Conservation (phyloP, 2,329 filamentous ascomycete genomes). For the Dactylonectria macrodidyma region DNA sequence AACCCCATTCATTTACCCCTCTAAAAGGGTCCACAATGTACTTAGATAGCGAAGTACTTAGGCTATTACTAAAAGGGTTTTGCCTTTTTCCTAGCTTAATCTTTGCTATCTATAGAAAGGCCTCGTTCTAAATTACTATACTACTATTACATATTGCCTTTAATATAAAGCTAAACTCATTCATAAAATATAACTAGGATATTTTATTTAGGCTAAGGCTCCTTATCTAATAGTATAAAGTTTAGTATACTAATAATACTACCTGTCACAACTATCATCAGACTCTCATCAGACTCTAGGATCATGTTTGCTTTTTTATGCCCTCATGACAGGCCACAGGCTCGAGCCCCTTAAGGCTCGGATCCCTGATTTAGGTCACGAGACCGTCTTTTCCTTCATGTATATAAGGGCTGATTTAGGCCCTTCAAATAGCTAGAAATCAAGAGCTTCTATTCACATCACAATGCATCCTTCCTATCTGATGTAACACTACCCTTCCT, state of each 20-base stretch:
- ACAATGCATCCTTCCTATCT: no score
- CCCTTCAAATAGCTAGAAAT: no score
- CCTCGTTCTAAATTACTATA: conserved; percentile 6
- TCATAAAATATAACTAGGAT: conserved; percentile 28
- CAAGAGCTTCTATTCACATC: no score
- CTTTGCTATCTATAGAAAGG: conserved; percentile 20
- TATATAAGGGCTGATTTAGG: no score
- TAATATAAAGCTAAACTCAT: conserved; percentile 26
- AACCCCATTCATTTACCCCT: conserved; percentile 6
- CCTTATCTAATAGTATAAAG: conserved; percentile 20
- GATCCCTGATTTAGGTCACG: conserved; percentile 17
- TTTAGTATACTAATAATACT: conserved; percentile 26
- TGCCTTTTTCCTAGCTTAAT: conserved; percentile 13
- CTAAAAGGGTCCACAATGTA: conserved; percentile 10
- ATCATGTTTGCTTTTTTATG: no score
- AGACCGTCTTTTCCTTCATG: conserved; percentile 1
- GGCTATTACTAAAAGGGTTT: conserved; percentile 27
- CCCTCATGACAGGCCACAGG: no score
- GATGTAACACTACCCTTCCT: no score
- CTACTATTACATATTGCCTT: conserved; percentile 11
- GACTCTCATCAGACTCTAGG: background rate
- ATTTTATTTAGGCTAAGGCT: conserved; percentile 24
- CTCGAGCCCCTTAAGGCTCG: background rate
- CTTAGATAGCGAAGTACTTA: conserved; percentile 11
- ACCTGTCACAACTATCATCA: conserved; percentile 22